Evolutionary conservation across 805 yeast genomes (phyloP).

Genomic region (Hanseniaspora taiwanica): DNA sequence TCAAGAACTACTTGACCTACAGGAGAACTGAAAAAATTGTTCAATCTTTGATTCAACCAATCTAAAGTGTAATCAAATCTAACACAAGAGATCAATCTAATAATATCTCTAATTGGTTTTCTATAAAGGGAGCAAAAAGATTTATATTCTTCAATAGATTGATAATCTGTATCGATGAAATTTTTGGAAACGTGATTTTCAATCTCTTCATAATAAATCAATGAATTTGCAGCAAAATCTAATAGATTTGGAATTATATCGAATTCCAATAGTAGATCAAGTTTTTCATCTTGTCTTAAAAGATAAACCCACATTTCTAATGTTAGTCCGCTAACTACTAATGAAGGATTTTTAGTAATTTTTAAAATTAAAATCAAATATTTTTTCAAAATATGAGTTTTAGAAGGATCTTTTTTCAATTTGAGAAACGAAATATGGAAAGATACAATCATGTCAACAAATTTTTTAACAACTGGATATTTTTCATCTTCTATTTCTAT

Average conservation of each 20-base stretch:
- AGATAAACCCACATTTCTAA: slow-evolving; percentile 91
- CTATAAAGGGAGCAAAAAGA: slow-evolving; percentile 70
- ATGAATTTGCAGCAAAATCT: slow-evolving; percentile 63
- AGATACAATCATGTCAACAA: slow-evolving; percentile 87
- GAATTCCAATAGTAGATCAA: slow-evolving; percentile 32
- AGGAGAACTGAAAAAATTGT: slow-evolving; percentile 56
- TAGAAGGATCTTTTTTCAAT: slow-evolving; percentile 26
- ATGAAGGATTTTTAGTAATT: slow-evolving; percentile 72
- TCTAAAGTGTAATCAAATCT: slow-evolving; percentile 67
- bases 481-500: slow-evolving; percentile 66
- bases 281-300: slow-evolving; percentile 64
- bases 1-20: slow-evolving; percentile 53
- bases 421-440: slow-evolving; percentile 64
- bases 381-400: slow-evolving; percentile 31
- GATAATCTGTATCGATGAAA: slow-evolving; percentile 77
- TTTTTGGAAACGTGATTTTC: slow-evolving; percentile 52
- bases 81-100: slow-evolving; percentile 75
- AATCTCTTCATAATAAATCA: slow-evolving; percentile 58
- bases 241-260: slow-evolving; percentile 52
- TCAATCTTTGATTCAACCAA: slow-evolving; percentile 70
- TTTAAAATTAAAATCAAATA: slow-evolving; percentile 65
- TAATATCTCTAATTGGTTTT: slow-evolving; percentile 79
- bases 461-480: slow-evolving; percentile 74
- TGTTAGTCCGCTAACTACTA: slow-evolving; percentile 82
- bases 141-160: slow-evolving; percentile 65